phyloP scores from a whole-genome alignment of 2,329 filamentous ascomycete species.

The Coniochaeta pulveracea region DNA sequence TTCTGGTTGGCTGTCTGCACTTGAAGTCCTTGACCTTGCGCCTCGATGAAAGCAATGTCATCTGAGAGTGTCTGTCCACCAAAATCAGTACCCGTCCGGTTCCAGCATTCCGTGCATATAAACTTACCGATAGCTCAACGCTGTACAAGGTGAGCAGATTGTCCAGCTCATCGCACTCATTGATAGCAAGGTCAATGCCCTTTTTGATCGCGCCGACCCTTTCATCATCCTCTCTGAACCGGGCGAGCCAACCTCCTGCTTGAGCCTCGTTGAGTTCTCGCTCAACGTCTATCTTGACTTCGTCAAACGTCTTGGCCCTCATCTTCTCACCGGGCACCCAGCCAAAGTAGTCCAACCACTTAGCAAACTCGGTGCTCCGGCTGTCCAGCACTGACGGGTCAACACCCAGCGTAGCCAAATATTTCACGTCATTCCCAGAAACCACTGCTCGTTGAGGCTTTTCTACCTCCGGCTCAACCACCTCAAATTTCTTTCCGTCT shows the following conservation, averaged over 20 bases:
- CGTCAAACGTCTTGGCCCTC: constrained; percentile 63
- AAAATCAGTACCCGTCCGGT: too few species aligned
- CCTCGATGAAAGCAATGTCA: constrained; percentile 94
- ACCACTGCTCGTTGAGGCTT: constrained; percentile 47
- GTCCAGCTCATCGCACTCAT: constrained; percentile 92
- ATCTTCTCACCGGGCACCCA: constrained; percentile 72
- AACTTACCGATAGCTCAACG: constrained; percentile 76
- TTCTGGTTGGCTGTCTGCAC: constrained; percentile 97
- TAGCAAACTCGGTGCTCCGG: constrained; percentile 68
- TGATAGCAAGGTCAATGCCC: constrained; percentile 80
- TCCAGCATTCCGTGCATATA: not conserved
- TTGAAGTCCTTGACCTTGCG: constrained; percentile 91
- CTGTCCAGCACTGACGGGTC: constrained; percentile 67
- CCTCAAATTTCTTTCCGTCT: constrained; percentile 21
- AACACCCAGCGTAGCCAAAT: constrained; percentile 66
- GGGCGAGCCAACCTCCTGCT: constrained; percentile 82
- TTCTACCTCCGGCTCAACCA: constrained; percentile 26
- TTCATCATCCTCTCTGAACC: constrained; percentile 78
- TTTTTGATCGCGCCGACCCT: constrained; percentile 76
- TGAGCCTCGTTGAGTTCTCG: constrained; percentile 84
- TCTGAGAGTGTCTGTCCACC: constrained; percentile 69
- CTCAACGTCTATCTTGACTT: constrained; percentile 72
- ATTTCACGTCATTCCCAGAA: constrained; percentile 66
- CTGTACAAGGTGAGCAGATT: constrained; percentile 89
- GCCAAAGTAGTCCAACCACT: constrained; percentile 75